phyloP scores from a whole-genome alignment of 768 basidiomycete genomes.

The Russula griseocarnosa region DNA sequence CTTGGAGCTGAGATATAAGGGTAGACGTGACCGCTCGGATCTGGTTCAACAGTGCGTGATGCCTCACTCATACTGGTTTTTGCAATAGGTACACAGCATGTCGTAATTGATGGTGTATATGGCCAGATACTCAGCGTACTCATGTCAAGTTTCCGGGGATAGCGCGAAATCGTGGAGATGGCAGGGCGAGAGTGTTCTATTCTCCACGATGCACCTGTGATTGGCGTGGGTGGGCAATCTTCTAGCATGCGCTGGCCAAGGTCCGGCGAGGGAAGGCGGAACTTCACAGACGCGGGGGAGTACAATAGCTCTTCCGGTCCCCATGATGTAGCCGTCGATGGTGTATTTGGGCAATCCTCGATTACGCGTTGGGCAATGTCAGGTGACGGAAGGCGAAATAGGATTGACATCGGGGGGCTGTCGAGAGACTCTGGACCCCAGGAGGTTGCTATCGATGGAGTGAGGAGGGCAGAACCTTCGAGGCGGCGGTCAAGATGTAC shows the following conservation, averaged over 20 bases:
- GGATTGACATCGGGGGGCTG: slow-evolving; percentile 21
- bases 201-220: slow-evolving; percentile 23
- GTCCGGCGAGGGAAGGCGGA: slow-evolving; percentile 29
- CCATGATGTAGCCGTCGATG: slow-evolving; percentile 27
- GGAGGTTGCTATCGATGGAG: slow-evolving; percentile 34
- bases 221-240: slow-evolving; percentile 36
- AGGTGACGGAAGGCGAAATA: slow-evolving; percentile 31
- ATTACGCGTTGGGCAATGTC: slow-evolving; percentile 32
- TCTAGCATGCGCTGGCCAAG: slow-evolving; percentile 52
- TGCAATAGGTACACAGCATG: slow-evolving; percentile 38
- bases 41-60: background rate
- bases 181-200: slow-evolving; percentile 16
- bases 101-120: slow-evolving; percentile 47
- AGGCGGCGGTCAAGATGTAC: slow-evolving; percentile 53
- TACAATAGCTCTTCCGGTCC: slow-evolving; percentile 24
- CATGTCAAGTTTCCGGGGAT: slow-evolving; percentile 38
- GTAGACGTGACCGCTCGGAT: slow-evolving; percentile 3
- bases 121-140: slow-evolving; percentile 39
- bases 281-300: slow-evolving; percentile 19
- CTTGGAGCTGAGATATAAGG: slow-evolving; percentile 10
- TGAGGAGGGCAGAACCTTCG: slow-evolving; percentile 54
- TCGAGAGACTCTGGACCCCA: slow-evolving; percentile 29
- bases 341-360: slow-evolving; percentile 34
- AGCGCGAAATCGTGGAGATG: slow-evolving; percentile 9
- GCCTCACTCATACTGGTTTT: background rate